phyloP scores from a whole-genome alignment of 192 early-diverging fungal species.

The Coemansia furcata region DNA sequence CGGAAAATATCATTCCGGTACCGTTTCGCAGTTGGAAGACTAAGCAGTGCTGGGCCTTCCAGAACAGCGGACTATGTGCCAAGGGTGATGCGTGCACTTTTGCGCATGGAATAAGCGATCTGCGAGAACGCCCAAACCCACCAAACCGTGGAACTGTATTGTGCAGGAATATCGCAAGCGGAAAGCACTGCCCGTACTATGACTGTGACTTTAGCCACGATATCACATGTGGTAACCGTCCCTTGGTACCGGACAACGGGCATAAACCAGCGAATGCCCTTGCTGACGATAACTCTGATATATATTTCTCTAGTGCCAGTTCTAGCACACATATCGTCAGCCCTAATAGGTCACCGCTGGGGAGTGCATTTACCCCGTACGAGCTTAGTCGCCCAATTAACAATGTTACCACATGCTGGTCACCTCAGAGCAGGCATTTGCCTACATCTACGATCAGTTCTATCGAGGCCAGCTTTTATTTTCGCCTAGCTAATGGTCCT shows the following conservation, averaged over 20 bases:
- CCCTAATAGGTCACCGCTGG: neutral
- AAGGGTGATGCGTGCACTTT: slow-evolving; percentile 29
- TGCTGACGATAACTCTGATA: neutral
- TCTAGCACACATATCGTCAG: neutral
- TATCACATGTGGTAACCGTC: neutral
- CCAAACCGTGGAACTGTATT: slow-evolving; percentile 24
- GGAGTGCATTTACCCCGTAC: neutral
- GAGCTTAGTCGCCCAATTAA: neutral
- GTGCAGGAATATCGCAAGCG: slow-evolving; percentile 27
- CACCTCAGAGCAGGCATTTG: neutral
- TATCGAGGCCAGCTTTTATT: neutral
- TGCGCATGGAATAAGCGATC: slow-evolving; percentile 31
- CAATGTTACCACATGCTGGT: neutral
- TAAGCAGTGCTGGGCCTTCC: slow-evolving; percentile 23
- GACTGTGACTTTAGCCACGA: slow-evolving; percentile 47
- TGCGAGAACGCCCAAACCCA: slow-evolving; percentile 22
- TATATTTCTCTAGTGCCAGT: neutral
- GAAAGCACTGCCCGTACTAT: slow-evolving; percentile 18
- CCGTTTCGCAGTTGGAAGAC: slow-evolving; percentile 34
- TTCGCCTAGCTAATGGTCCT: neutral
- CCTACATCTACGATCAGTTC: neutral
- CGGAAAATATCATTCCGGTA: neutral
- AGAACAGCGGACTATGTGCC: neutral
- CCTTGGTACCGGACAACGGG: neutral
- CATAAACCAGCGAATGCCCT: neutral